These are phyloP conservation scores for Pythium oligandrum DNA, from an alignment of 352 stramenopile genomes.

Conservation along the genomic window DNA sequence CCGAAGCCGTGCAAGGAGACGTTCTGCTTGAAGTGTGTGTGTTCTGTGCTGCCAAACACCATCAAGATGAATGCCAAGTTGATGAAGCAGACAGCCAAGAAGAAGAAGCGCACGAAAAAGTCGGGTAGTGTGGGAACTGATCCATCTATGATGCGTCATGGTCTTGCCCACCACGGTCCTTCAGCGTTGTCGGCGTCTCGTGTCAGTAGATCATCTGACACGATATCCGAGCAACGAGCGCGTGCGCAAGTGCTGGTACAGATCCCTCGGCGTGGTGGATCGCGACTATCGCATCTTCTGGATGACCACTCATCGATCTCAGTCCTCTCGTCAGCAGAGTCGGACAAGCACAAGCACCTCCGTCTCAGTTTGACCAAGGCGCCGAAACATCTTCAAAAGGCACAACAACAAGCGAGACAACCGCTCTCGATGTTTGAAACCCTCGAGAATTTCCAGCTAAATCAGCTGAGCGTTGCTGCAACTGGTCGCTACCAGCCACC, in stretches of 20 bases:
- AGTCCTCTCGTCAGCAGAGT: slow-evolving; percentile 58
- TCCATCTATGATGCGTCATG: slow-evolving; percentile 11
- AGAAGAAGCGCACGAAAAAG: slow-evolving; percentile 44
- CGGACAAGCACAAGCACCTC: slow-evolving; percentile 63
- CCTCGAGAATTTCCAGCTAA: slow-evolving; percentile 53
- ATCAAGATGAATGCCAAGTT: slow-evolving; percentile 65
- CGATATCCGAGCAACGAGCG: background rate
- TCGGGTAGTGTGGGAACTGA: slow-evolving; percentile 18
- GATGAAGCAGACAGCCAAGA: slow-evolving; percentile 44
- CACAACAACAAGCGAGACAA: background rate
- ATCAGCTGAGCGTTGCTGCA: slow-evolving; percentile 16
- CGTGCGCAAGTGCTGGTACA: slow-evolving; percentile 13
- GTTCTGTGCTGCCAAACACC: slow-evolving; percentile 53
- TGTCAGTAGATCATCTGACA: background rate
- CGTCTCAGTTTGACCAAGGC: slow-evolving; percentile 44
- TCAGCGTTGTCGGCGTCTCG: background rate
- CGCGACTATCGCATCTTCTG: background rate
- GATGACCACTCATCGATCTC: slow-evolving; percentile 56
- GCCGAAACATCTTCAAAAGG: slow-evolving; percentile 2
- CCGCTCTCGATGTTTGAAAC: slow-evolving; percentile 47
- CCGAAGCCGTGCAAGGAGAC: slow-evolving; percentile 56
- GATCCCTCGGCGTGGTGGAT: slow-evolving; percentile 1
- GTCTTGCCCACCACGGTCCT: slow-evolving; percentile 4
- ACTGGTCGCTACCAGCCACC: slow-evolving; percentile 9
- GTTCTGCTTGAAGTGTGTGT: slow-evolving; percentile 71